phyloP scores from a whole-genome alignment of 2,329 filamentous ascomycete genomes.

The Hymenoscyphus linearis region DNA sequence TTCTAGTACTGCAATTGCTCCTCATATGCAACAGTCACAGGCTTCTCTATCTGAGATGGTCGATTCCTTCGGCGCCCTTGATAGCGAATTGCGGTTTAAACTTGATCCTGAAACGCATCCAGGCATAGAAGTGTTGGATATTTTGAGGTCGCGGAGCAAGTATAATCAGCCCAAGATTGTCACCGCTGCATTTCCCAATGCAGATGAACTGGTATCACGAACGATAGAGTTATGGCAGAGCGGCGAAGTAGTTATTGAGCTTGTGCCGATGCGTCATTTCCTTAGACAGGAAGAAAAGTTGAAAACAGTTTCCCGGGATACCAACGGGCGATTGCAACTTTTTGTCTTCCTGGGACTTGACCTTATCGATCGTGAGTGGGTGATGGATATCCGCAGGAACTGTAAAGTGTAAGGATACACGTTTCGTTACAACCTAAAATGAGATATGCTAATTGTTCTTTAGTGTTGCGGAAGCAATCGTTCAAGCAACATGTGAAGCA shows the following conservation, averaged over 20 bases:
- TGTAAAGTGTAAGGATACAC: slow-evolving; percentile 11
- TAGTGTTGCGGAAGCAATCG: slow-evolving; percentile 19
- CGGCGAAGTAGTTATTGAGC: slow-evolving; percentile 9
- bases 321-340: slow-evolving; percentile 4
- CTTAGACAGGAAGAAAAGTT: slow-evolving; percentile 8
- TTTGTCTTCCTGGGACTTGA: slow-evolving; percentile 5
- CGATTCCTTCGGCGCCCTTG: not conserved
- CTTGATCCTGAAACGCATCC: slow-evolving; percentile 11
- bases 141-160: slow-evolving; percentile 33
- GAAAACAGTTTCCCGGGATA: slow-evolving; percentile 7
- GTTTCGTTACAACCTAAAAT: not conserved
- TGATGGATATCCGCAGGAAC: slow-evolving; percentile 3
- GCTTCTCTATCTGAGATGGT: slow-evolving; percentile 1
- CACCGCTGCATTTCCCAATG: slow-evolving; percentile 39
- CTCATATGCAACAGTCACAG: not conserved
- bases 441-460: not conserved
- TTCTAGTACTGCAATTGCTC: slow-evolving; percentile 5
- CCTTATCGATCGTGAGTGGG: slow-evolving; percentile 16
- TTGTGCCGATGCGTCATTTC: slow-evolving; percentile 17
- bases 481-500: slow-evolving; percentile 20
- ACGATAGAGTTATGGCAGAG: slow-evolving; percentile 13
- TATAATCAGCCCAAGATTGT: slow-evolving; percentile 22
- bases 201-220: slow-evolving; percentile 28
- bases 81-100: not conserved
- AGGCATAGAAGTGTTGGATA: slow-evolving; percentile 34